phyloP scores from a whole-genome alignment of 768 basidiomycete species.

The Ramaria sp. region DNA sequence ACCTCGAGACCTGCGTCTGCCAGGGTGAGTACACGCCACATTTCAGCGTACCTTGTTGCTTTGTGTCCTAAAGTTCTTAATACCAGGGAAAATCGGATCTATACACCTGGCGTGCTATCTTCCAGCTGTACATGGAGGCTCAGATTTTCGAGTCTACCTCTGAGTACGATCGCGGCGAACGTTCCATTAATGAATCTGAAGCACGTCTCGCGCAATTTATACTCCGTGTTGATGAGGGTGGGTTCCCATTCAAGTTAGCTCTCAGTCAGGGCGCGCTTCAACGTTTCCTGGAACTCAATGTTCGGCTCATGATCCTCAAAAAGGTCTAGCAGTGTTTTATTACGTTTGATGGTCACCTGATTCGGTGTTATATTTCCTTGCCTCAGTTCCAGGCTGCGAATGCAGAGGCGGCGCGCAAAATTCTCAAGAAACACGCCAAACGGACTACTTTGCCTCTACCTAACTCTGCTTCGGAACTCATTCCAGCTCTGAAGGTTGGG shows the following conservation, averaged over 20 bases:
- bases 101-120: conserved; percentile 84
- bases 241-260: conserved; percentile 46
- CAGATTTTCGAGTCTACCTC: conserved; percentile 72
- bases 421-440: conserved; percentile 90
- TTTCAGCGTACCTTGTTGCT: neutral
- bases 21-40: conserved; percentile 20
- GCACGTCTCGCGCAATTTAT: conserved; percentile 51
- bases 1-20: conserved; percentile 15
- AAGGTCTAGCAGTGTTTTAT: conserved; percentile 34
- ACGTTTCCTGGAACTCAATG: conserved; percentile 64
- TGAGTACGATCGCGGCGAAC: conserved; percentile 59
- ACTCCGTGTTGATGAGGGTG: conserved; percentile 42
- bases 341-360: neutral
- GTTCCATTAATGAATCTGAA: conserved; percentile 60
- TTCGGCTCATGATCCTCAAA: conserved; percentile 70
- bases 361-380: neutral
- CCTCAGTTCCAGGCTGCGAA: conserved; percentile 71
- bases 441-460: conserved; percentile 73
- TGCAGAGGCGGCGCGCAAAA: conserved; percentile 83
- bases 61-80: neutral
- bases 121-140: conserved; percentile 74
- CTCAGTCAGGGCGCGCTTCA: conserved; percentile 51
- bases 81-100: conserved; percentile 42
- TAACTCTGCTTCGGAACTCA: conserved; percentile 6
- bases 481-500: conserved; percentile 5